These are phyloP conservation scores for Nitzschia putrida DNA, from an alignment of 108 stramenopile species.

Conservation along the genomic window DNA sequence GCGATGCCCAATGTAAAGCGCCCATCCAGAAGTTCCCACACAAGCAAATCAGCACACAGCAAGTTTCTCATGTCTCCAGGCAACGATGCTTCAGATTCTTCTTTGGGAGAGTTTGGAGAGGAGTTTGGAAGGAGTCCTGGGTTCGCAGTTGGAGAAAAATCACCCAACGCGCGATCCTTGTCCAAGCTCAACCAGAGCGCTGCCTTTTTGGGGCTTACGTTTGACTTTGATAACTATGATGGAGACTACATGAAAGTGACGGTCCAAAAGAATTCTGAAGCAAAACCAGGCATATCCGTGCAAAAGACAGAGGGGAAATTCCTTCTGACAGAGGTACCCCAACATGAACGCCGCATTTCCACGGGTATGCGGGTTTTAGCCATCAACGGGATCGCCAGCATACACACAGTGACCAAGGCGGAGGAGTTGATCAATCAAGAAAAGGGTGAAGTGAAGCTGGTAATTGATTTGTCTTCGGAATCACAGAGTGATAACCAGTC, in stretches of 20 bases:
- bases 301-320: slow-evolving; percentile 20
- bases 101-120: slow-evolving; percentile 1
- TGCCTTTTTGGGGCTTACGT: background rate
- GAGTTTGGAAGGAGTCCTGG: background rate
- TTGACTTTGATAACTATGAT: slow-evolving; percentile 15
- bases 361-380: slow-evolving; percentile 23
- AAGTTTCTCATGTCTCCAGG: background rate
- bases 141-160: background rate
- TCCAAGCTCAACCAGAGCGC: slow-evolving; percentile 9
- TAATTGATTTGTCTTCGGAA: slow-evolving; percentile 12
- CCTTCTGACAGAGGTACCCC: slow-evolving; percentile 14
- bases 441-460: background rate
- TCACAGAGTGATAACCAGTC: background rate
- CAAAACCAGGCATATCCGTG: slow-evolving; percentile 1
- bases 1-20: background rate
- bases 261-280: slow-evolving; percentile 19
- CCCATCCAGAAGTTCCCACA: background rate
- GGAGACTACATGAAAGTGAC: slow-evolving; percentile 19
- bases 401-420: slow-evolving; percentile 13
- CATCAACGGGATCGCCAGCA: slow-evolving; percentile 19
- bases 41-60: background rate
- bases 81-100: slow-evolving; percentile 7
- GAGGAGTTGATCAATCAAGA: slow-evolving; percentile 21
- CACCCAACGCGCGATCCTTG: slow-evolving; percentile 1
- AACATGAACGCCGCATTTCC: slow-evolving; percentile 17